phyloP scores from a whole-genome alignment of 805 yeast genomes.

The Zygosaccharomyces lentus region DNA sequence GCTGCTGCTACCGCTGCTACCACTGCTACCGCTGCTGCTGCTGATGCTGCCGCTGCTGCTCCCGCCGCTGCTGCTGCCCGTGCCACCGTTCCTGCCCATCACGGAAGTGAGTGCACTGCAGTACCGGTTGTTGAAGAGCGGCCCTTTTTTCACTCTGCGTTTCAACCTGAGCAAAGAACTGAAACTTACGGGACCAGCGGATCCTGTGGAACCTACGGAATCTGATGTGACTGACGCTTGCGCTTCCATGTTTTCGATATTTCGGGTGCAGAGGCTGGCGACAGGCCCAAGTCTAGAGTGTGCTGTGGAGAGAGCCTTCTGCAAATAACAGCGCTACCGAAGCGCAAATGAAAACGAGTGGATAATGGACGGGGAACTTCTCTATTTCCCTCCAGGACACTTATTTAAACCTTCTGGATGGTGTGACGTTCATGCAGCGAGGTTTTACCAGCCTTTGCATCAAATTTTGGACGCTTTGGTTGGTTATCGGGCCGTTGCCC shows the following conservation, averaged over 20 bases:
- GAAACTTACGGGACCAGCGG: background rate
- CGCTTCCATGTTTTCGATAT: background rate
- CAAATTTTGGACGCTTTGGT: background rate
- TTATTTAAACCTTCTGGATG: background rate
- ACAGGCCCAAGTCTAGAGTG: background rate
- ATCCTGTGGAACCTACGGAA: background rate
- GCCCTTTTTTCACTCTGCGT: constrained; percentile 1
- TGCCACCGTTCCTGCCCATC: constrained; percentile 1
- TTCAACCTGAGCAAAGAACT: background rate
- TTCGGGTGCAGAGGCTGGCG: background rate
- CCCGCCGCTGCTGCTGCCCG: background rate
- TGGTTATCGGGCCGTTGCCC: background rate
- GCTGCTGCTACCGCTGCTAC: background rate
- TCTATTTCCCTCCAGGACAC: no score
- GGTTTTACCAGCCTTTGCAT: background rate
- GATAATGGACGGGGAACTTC: no score
- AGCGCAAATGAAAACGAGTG: no score
- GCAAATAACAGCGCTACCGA: no score
- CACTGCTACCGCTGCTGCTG: background rate
- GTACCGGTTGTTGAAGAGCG: constrained; percentile 1
- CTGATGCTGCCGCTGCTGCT: background rate
- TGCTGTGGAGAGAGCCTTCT: no score
- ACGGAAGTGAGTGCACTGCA: background rate
- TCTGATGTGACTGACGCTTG: background rate
- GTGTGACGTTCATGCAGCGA: background rate